Conservation (phyloP, 306 rosid genomes). For the Cicer chorassanicum region DNA sequence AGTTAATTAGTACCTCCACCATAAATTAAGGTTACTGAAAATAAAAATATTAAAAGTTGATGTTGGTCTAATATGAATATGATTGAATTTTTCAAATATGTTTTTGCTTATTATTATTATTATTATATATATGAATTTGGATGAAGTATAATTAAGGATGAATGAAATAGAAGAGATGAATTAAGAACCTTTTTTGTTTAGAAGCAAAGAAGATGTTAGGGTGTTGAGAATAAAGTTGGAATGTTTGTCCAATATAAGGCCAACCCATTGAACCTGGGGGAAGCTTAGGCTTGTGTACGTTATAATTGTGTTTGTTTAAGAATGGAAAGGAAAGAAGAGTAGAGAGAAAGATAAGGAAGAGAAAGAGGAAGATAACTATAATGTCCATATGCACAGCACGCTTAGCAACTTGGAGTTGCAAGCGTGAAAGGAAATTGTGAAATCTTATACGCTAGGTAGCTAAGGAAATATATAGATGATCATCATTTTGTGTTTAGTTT, state of each 20-base stretch:
- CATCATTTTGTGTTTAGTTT: neutral
- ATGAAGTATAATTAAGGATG: neutral
- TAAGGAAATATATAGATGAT: conserved; percentile 5
- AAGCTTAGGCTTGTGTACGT: conserved; percentile 58
- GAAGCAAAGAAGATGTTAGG: conserved; percentile 75
- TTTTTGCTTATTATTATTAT: no score
- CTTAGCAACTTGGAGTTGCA: conserved; percentile 25
- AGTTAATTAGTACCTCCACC: neutral
- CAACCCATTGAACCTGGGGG: conserved; percentile 96
- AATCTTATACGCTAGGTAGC: neutral
- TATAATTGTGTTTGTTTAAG: conserved; percentile 42
- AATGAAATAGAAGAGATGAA: neutral
- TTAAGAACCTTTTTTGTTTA: conserved; percentile 70
- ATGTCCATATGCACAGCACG: conserved; percentile 62
- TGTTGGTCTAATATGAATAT: no score
- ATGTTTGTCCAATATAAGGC: conserved; percentile 83
- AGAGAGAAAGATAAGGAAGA: conserved; percentile 53
- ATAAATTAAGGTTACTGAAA: neutral
- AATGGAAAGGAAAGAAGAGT: conserved; percentile 44
- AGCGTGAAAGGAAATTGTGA: conserved; percentile 20
- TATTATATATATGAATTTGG: neutral
- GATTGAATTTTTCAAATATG: no score
- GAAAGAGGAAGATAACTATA: conserved; percentile 18
- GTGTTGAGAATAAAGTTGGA: conserved; percentile 81
- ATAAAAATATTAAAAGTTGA: no score